A percentile compares a stretch with the other conserved stretches of the same genome.
Evolutionary conservation across 139 green algal genomes (phyloP).

Genomic region (Astrephomene gubernaculifera): DNA sequence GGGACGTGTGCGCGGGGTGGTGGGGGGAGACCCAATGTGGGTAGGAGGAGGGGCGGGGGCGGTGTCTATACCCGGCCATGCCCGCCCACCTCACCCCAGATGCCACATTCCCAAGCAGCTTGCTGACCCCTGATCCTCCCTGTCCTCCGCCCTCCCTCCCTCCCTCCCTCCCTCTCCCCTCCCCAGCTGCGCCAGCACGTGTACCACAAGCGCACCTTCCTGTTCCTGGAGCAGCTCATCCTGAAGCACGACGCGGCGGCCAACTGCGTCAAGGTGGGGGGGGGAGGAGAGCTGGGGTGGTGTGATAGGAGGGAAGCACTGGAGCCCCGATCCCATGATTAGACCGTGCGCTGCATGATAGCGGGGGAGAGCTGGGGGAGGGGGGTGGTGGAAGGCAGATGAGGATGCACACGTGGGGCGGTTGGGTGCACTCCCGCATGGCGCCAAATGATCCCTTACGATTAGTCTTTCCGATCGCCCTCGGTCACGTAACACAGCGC

Average conservation of each 20-base stretch:
- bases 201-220: slow-evolving; percentile 98
- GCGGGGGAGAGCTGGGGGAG: neutral
- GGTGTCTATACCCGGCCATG: neutral
- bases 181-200: slow-evolving; percentile 94
- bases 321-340: too few relatives aligned
- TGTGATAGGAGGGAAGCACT: neutral
- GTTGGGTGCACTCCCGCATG: neutral
- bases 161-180: neutral
- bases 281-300: neutral
- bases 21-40: neutral
- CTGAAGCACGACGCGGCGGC: slow-evolving; percentile 91
- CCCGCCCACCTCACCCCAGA: neutral
- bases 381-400: neutral
- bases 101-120: too few relatives aligned
- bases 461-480: slow-evolving; percentile 40
- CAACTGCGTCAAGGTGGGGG: slow-evolving; percentile 74
- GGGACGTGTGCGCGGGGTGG: neutral
- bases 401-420: neutral
- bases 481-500: too few relatives aligned
- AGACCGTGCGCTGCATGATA: neutral
- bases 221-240: slow-evolving; percentile 99
- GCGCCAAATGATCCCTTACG: neutral
- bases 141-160: neutral
- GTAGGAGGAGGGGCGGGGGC: neutral
- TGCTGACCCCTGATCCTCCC: too few relatives aligned